phyloP scores from a whole-genome alignment of 2,329 filamentous ascomycete genomes.

The Phyllosticta ampelicida region DNA sequence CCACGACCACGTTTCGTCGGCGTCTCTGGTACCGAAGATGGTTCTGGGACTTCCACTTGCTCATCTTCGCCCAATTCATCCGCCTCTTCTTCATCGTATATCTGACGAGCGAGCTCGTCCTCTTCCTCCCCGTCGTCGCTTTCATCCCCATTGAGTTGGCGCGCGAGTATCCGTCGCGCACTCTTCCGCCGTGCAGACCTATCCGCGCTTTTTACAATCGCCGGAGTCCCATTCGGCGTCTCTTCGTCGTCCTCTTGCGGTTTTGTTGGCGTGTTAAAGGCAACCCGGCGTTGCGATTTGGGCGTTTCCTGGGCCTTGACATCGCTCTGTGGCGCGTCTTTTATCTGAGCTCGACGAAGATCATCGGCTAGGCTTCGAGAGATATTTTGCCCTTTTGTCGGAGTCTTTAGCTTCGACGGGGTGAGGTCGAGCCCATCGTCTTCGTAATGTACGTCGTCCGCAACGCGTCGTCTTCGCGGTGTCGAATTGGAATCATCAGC shows the following conservation, averaged over 20 bases:
- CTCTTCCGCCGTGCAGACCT: conserved; percentile 82
- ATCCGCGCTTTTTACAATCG: conserved; percentile 60
- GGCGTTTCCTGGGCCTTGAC: conserved; percentile 27
- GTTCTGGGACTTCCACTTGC: conserved; percentile 33
- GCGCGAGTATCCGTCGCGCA: conserved; percentile 63
- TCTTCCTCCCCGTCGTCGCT: conserved; percentile 63
- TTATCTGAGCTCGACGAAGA: conserved; percentile 15
- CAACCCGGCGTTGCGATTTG: conserved; percentile 34
- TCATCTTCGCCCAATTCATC: conserved; percentile 26
- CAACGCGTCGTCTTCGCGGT: conserved; percentile 2
- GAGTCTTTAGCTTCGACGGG: conserved; percentile 2
- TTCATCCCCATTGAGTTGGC: conserved; percentile 50
- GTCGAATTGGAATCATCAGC: conserved; percentile 3
- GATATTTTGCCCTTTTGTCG: conserved; percentile 8
- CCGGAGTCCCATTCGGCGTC: conserved; percentile 56
- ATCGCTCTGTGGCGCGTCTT: conserved; percentile 15
- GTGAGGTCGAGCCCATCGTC: conserved; percentile 6
- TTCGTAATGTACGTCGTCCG: neutral
- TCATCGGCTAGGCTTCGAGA: conserved; percentile 11
- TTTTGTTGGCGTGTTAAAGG: conserved; percentile 37
- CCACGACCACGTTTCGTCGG: conserved; percentile 35
- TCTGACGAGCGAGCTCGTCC: conserved; percentile 57
- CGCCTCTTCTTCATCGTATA: conserved; percentile 48
- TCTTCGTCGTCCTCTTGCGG: conserved; percentile 21
- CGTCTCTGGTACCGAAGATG: conserved; percentile 37